Conservation (phyloP, 805 yeast genomes). For the Lachancea waltii region DNA sequence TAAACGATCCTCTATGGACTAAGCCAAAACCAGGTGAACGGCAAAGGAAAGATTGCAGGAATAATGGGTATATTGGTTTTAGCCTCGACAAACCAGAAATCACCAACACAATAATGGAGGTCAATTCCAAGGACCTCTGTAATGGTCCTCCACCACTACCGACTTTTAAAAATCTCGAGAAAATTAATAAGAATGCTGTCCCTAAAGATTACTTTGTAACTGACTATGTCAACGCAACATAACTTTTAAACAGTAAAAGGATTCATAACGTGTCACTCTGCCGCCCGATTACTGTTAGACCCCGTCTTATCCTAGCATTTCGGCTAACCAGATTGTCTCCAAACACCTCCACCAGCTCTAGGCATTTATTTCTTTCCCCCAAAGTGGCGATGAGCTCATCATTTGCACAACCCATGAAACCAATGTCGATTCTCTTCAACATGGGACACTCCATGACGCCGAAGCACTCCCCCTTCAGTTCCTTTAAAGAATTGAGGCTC, state of each 20-base stretch:
- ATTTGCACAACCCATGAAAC: slow-evolving; percentile 74
- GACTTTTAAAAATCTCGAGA: slow-evolving; percentile 57
- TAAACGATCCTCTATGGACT: slow-evolving; percentile 27
- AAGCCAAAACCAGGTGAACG: slow-evolving; percentile 12
- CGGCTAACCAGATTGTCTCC: slow-evolving; percentile 68
- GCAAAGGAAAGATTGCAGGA: slow-evolving; percentile 23
- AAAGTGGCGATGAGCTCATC: slow-evolving; percentile 57
- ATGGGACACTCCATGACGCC: slow-evolving; percentile 48
- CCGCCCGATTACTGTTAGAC: slow-evolving; percentile 63
- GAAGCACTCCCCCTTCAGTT: slow-evolving; percentile 46
- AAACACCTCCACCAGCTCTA: slow-evolving; percentile 68
- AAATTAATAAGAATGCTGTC: slow-evolving; percentile 44
- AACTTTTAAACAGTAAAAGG: not conserved
- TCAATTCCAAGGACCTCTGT: slow-evolving; percentile 16
- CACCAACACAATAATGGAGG: slow-evolving; percentile 33
- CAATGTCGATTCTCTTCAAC: slow-evolving; percentile 62
- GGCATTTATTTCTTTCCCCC: slow-evolving; percentile 51
- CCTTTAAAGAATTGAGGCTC: slow-evolving; percentile 65
- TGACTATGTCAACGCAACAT: slow-evolving; percentile 3
- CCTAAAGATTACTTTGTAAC: slow-evolving; percentile 26
- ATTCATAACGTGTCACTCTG: slow-evolving; percentile 53
- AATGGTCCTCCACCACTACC: slow-evolving; percentile 39
- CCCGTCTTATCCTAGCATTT: slow-evolving; percentile 45
- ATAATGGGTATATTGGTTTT: slow-evolving; percentile 35
- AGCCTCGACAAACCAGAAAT: slow-evolving; percentile 40